Evolutionary conservation across 805 yeast species (phyloP), one percentile per base, ranked within the genome.

Genomic region (Ogataea henricii): DNA sequence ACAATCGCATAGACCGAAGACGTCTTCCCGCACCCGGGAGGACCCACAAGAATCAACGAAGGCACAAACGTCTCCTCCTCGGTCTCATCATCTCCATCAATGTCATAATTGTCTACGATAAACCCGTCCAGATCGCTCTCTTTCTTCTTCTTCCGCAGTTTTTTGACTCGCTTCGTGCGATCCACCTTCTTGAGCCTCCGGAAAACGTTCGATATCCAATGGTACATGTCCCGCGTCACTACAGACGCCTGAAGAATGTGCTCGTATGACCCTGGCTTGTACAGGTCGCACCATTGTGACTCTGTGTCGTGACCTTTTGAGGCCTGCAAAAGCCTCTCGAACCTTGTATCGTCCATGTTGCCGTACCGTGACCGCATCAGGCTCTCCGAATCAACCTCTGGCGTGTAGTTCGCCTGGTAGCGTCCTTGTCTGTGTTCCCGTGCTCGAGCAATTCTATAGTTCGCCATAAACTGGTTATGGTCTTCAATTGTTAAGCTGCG

Each of bases 21-120:
- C 0, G 94, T 84, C 62, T 92, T 92, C 2, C 97, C 95, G 9
- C 80, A 72, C 0, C 96, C 96, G 0, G 73, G 61, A 0, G 83
- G 79, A 0, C 99, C 99, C 47, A 75, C 70, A 2, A 89, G 57
- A 10, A 88, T 78, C 61, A 86, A 65, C 3, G 87, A 60, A 0
- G 94, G 92, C 1, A 82, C 77, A 59, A 76, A 82, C 0, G 65
- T 51, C n/a, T 56, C 74, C 25, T 69, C 73, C 1, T 68, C 63
- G 9, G 58, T 64, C 2, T 55, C 58, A 10, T 52, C 59, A 13
- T 52, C 64, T 9, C 38, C 50, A 4, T 43, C 52, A 6, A 45
- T 55, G 30, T 51, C 56, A 26, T 48, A 46, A 48, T 69, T 74
- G 47, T 65, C 62, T 6, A 74, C 76, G 6, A 77, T 65, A 46